Percentiles rank a stretch among this genome's conserved stretches.
phyloP scores from a whole-genome alignment of 73 alveolate species.

The Paramecium primaurelia region DNA sequence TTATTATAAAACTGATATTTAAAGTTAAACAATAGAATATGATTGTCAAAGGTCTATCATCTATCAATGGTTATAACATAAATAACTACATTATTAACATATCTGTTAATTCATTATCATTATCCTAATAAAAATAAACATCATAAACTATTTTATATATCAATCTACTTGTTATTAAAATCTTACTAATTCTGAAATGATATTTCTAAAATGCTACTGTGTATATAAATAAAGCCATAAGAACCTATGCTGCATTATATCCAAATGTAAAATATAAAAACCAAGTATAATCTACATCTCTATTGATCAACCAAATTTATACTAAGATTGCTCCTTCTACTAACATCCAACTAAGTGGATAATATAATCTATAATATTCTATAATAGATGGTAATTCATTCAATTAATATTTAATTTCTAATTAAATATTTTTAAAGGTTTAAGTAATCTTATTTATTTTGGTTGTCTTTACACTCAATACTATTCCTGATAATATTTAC shows the following conservation, averaged over 20 bases:
- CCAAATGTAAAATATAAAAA: not conserved
- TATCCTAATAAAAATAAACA: not conserved
- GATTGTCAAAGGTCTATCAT: slow-evolving; percentile 6
- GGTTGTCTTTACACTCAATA: not conserved
- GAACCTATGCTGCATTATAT: not conserved
- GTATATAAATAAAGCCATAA: not conserved
- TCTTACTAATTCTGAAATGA: not conserved
- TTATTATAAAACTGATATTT: not conserved
- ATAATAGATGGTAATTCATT: not conserved
- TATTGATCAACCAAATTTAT: not conserved
- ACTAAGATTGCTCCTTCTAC: slow-evolving; percentile 18
- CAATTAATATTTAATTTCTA: not conserved
- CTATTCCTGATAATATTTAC: not conserved
- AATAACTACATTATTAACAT: slow-evolving; percentile 26
- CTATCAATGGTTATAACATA: slow-evolving; percentile 17
- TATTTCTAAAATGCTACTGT: slow-evolving; percentile 3
- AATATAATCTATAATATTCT: not conserved
- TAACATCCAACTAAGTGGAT: slow-evolving; percentile 12
- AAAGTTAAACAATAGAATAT: not conserved
- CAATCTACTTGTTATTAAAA: not conserved
- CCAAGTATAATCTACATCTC: not conserved
- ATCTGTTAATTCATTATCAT: not conserved
- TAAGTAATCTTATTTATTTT: not conserved
- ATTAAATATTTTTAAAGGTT: not conserved
- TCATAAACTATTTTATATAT: slow-evolving; percentile 35